Base-by-base conservation (phyloP, 768 basidiomycete species). In the Suillus plorans region DNA sequence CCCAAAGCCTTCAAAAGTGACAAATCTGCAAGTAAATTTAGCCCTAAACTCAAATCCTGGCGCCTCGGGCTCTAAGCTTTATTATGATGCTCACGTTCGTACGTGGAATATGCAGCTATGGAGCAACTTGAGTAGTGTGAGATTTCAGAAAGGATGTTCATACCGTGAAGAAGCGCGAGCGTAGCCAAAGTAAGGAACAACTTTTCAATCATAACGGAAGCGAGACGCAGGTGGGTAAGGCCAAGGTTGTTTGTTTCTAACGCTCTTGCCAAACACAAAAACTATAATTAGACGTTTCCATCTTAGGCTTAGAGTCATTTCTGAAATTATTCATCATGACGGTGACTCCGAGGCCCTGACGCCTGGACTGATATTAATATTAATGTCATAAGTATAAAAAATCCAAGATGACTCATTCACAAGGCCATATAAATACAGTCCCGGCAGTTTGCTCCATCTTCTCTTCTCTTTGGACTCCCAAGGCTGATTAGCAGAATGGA, bases 51-150 rank as follows among this genome's bases (percentile, higher is more conserved):
- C 61, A 63, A 53, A 64, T 55, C 22, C 5, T 37, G 62, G 18
- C 57, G 42, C 41, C 34, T 28, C 36, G 36, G 55, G 45, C 50
- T 22, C 34, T 13, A 28, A 47, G 13, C 12, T 39, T 5, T 25
- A 36, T 45, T 22, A 37, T 50, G 10, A 20, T 10, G 80, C 89
- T 72, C 62, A 89, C 92, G 86, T 80, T 93, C 90, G 74, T 92
- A 93, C 3, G 89, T 86, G 20, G 92, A 92, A 74, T 86, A 93
- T 22, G 90, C 89, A 53, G 90, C 92, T 93, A 70, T 28, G n/a
- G 25, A n/a, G 42, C 5, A 67, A 65, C 34, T 60, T 50, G 18
- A 25, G 49, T 66, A 49, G 25, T 62, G 34, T 28, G 36, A 63
- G 20, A 49, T 64, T 62, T 63, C n/a, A 36, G 8, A 53, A 42